phyloP scores from a whole-genome alignment of 257 asterid species.

The Coffea canephora region DNA sequence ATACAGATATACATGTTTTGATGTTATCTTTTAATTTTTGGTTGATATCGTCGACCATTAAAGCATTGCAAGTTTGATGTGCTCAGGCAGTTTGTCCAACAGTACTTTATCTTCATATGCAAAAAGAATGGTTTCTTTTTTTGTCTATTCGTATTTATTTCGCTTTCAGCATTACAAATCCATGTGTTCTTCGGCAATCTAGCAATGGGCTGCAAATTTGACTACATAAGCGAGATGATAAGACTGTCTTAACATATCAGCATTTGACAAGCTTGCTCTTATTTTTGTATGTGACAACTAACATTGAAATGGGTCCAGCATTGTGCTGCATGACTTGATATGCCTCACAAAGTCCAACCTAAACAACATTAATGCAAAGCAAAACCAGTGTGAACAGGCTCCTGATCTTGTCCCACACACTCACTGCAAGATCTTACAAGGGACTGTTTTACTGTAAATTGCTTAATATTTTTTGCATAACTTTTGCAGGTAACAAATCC shows the following conservation, averaged over 20 bases:
- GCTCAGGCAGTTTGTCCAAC: not conserved
- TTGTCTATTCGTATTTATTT: not conserved
- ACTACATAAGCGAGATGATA: not conserved
- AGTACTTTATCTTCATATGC: not conserved
- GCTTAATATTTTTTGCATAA: not conserved
- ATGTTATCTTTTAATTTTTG: not conserved
- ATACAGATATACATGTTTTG: not conserved
- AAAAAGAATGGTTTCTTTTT: no score
- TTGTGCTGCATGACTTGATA: not conserved
- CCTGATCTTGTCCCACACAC: not conserved
- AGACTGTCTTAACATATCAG: not conserved
- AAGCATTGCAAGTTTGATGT: not conserved
- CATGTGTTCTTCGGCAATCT: not conserved
- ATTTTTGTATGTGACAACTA: not conserved
- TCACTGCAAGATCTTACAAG: not conserved
- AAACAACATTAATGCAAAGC: not conserved
- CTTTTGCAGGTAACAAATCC: constrained; percentile 47
- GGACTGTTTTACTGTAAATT: not conserved
- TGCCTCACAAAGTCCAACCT: not conserved
- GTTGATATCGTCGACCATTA: not conserved
- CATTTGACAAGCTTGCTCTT: not conserved
- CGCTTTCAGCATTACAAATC: not conserved
- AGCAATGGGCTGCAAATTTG: no score
- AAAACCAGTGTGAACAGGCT: not conserved
- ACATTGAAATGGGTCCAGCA: not conserved